phyloP scores from a whole-genome alignment of 805 yeast genomes.

The Kodamaea leandrae region DNA sequence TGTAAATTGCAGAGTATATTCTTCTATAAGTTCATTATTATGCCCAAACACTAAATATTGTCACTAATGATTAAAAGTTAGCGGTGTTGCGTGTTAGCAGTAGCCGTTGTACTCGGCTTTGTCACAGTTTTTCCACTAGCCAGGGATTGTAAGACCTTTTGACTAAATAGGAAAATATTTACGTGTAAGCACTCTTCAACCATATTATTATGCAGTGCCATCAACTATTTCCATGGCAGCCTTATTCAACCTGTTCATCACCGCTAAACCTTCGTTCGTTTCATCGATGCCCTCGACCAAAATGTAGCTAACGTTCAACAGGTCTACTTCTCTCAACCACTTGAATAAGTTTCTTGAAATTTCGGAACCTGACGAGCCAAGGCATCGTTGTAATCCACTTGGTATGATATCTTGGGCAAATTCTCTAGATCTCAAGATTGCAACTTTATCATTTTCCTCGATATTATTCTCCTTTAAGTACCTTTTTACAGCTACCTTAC shows the following conservation, averaged over 20 bases:
- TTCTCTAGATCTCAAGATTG: constrained; percentile 46
- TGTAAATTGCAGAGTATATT: too few relatives aligned
- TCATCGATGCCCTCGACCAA: constrained; percentile 82
- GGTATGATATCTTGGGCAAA: constrained; percentile 21
- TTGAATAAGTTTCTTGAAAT: constrained; percentile 77
- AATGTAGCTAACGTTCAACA: constrained; percentile 61
- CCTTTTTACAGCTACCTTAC: constrained; percentile 30
- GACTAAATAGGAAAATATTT: background rate
- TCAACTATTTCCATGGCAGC: constrained; percentile 63
- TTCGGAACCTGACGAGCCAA: constrained; percentile 51
- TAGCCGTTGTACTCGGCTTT: too few relatives aligned
- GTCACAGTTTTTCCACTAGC: background rate
- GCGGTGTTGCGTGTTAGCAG: too few relatives aligned
- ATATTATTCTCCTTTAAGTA: constrained; percentile 20
- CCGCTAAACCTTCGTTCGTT: constrained; percentile 81
- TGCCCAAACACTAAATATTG: too few relatives aligned
- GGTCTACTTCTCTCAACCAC: constrained; percentile 73
- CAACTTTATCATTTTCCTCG: constrained; percentile 37
- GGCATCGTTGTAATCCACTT: constrained; percentile 27
- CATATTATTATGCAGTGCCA: background rate
- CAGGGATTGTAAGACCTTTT: background rate
- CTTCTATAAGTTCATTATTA: too few relatives aligned
- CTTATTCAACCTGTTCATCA: constrained; percentile 85
- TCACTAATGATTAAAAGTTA: too few relatives aligned
- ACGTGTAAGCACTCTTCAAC: background rate